Base-by-base conservation (phyloP, 2,329 filamentous ascomycete genomes). In the Trichoderma cornu-damae region DNA sequence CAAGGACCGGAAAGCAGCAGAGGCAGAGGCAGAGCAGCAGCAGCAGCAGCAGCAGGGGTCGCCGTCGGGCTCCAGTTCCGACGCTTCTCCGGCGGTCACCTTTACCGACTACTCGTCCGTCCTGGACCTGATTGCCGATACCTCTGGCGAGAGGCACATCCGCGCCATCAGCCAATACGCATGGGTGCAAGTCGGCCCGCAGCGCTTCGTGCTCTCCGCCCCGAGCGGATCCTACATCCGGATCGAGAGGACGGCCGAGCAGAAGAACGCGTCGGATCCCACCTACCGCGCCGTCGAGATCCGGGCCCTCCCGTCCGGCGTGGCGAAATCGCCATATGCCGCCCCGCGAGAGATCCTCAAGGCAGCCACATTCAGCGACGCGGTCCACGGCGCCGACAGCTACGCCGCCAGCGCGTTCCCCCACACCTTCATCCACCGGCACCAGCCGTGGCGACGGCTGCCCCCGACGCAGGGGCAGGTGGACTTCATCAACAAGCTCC, bases 41-140 rank as follows among this genome's bases (percentile, higher is more conserved):
- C 69, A 64, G 57, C 59, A 12, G 6, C 54, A 61, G 9, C 57
- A 65, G n/a, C 58, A 63, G 9, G 57, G 38, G 16, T 47, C 53
- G 57, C 44, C 57, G 1, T 7, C 59, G 7, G 55, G 49, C 3
- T 24, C 62, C 6, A 52, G 54, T 2, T 48, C 61, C 6, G 61
- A 50, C 44, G 57, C 67, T 1, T 59, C 69, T 22, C 69, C 68
- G 3, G 80, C 78, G 18, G 75, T 96, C 28, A 87, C 83, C 0
- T 96, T 97, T 66, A 93, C 89, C 6, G 90, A 96, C 64, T 99
- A 97, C 70, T 88, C 89, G 58, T 93, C 88, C 2, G 85, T 99
- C n/a, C 86, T 91, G 62, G 94, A 97, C 66, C 80, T 99, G 12
- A 87, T 99, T 34, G 81, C 86, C 43, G 93, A 97, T 69, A 87